Base-by-base conservation (phyloP, 1,284 basidiomycete genomes). In the Coniferiporia sulphurascens region DNA sequence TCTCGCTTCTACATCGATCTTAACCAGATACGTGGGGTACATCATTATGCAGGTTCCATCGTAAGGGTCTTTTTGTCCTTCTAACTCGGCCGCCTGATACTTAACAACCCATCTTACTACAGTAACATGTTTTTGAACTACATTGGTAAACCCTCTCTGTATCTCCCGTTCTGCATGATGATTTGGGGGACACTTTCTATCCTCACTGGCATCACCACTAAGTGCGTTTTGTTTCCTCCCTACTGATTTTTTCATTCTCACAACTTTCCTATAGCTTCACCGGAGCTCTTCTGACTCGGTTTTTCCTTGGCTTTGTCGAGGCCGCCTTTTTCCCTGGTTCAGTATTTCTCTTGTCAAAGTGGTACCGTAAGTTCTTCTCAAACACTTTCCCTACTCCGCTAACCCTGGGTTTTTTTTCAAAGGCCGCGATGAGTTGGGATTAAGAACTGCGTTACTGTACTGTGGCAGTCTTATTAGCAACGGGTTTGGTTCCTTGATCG, bases 401-500 rank as follows among this genome's bases (percentile, higher is more conserved):
- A 8, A 15, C 15, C 3, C 38, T 41, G 38, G 15, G 3, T 12
- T 41, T 41, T 12, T 41, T 10, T 15, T 8, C 17, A 67, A 66
- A 48, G 87, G 81, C 56, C 75, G 79, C 12, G 78, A 74, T 34
- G 89, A 91, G 67, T 75, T 90, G 34, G 87, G 86, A 46, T 71
- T 87, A 50, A 78, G 92, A 59, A 91, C 85, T 34, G 85, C 90
- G 8, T 73, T 89, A 52, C 79, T 95, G 15, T 85, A 82, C 61
- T 85, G 82, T 65, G 89, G 89, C 6, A 83, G 78, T 67, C 75
- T 93, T 53, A 84, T 92, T 63, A 87, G 85, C 61, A 94, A 92
- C 73, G 91, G 90, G 0, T 93, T 93, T 68, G 90, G 91, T 13
- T 78, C 88, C 0, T 76, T 93, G n/a, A 81, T 93, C 56, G 89